Base-by-base conservation (phyloP, 108 stramenopile species). In the Cyclotella baltica region DNA sequence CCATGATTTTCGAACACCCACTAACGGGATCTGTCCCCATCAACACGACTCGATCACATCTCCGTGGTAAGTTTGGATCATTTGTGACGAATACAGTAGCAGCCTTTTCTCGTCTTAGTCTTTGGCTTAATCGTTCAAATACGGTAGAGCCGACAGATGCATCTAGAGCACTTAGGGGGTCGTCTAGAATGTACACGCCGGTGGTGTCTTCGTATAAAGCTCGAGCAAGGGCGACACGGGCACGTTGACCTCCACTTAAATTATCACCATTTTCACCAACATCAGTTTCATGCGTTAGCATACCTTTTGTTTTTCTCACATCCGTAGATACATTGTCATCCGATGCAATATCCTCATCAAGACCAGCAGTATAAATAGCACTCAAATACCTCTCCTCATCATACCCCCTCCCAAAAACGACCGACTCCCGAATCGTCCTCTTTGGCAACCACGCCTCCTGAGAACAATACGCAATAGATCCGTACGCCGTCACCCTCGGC, bases 181-280 rank as follows among this genome's bases (percentile, higher is more conserved):
- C n/a, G n/a, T n/a, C n/a, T n/a, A n/a, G n/a, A n/a, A n/a, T n/a
- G n/a, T n/a, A n/a, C n/a, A n/a, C n/a, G 73, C 96, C 95, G n/a
- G n/a, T n/a, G 8, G 96, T 91, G 38, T 92, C 76, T 22, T 87
- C 84, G 76, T 99, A 99, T 18, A 98, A 90, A 36, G 95, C 96
- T 19, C 99, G 86, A 46, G 98, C 99, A 29, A 99, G 70, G 0
- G 96, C 92, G n/a, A n/a, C n/a, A n/a, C n/a, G n/a, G n/a, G n/a
- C n/a, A n/a, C n/a, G n/a, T n/a, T n/a, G n/a, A n/a, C n/a, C n/a
- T n/a, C n/a, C n/a, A n/a, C n/a, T n/a, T n/a, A n/a, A n/a, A n/a
- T n/a, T n/a, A n/a, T n/a, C n/a, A n/a, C n/a, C n/a, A n/a, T n/a
- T n/a, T n/a, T n/a, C 92, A 4, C 95, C 95, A 25, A 93, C 91